Evolutionary conservation across 805 yeast genomes (phyloP).

Genomic region (Saturnispora quitensis): DNA sequence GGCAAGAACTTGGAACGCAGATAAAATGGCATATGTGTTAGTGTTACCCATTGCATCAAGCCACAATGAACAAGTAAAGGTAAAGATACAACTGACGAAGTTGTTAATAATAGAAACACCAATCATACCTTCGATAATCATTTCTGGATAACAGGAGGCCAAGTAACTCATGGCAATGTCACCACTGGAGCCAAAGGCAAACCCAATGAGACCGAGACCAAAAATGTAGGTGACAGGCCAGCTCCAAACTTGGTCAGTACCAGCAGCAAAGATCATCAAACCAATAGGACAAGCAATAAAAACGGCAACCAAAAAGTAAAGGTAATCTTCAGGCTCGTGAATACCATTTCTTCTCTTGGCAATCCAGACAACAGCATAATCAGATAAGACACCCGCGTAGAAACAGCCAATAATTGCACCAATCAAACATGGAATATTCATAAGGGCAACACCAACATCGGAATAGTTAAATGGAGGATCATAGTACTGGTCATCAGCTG

Average conservation of each 20-base stretch:
- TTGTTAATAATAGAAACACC: constrained; percentile 60
- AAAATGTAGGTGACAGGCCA: constrained; percentile 46
- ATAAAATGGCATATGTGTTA: constrained; percentile 51
- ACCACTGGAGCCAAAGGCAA: constrained; percentile 64
- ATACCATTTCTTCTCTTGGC: constrained; percentile 54
- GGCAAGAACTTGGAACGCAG: constrained; percentile 49
- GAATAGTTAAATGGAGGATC: constrained; percentile 60
- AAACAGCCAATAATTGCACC: constrained; percentile 62
- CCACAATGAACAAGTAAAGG: constrained; percentile 57
- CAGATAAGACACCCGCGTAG: constrained; percentile 53
- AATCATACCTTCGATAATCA: constrained; percentile 63
- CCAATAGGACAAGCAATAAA: constrained; percentile 54
- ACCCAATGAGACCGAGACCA: constrained; percentile 57
- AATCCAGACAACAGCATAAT: constrained; percentile 50
- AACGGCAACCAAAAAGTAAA: constrained; percentile 48
- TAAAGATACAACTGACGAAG: constrained; percentile 54
- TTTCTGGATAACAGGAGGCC: constrained; percentile 62
- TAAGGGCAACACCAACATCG: constrained; percentile 58
- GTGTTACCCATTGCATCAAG: constrained; percentile 46
- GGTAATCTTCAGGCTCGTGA: constrained; percentile 56
- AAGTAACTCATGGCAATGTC: constrained; percentile 60
- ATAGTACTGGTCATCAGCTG: constrained; percentile 60
- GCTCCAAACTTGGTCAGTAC: constrained; percentile 45
- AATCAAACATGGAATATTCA: constrained; percentile 63
- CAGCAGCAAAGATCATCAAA: constrained; percentile 56